Conservation (phyloP, 257 asterid genomes). For the Salvia splendens region DNA sequence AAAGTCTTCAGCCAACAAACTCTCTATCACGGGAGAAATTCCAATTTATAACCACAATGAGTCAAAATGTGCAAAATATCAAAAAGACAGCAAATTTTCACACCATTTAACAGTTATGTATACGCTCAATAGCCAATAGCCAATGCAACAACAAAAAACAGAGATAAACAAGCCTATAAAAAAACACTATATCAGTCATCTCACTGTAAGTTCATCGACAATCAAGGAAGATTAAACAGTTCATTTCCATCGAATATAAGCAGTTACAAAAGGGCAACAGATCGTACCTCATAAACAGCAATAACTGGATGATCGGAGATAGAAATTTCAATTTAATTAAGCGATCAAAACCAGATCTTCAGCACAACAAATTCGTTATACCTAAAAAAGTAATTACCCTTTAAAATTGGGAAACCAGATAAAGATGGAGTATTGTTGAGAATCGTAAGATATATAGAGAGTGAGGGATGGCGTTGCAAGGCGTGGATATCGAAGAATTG, state of each 20-base stretch:
- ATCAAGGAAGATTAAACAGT: conserved; percentile 34
- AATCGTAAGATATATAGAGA: conserved; percentile 3
- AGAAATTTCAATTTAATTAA: conserved; percentile 16
- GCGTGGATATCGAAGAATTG: conserved; percentile 17
- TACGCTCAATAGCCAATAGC: background rate
- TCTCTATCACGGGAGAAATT: background rate
- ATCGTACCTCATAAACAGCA: conserved; percentile 50
- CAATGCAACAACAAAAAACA: background rate
- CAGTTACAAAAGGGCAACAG: conserved; percentile 12
- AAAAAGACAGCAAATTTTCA: conserved; percentile 20
- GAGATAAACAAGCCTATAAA: too few species aligned
- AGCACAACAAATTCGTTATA: background rate
- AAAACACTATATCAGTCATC: conserved; percentile 17
- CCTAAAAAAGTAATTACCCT: conserved; percentile 1
- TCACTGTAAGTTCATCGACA: conserved; percentile 32
- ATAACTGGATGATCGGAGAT: conserved; percentile 56
- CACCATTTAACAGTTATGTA: background rate
- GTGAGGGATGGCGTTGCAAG: background rate
- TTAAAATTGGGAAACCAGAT: background rate
- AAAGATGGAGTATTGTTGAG: background rate
- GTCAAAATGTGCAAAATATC: background rate
- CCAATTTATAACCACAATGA: background rate
- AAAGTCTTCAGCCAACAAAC: conserved; percentile 10
- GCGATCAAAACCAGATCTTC: conserved; percentile 48
- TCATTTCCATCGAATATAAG: conserved; percentile 2